These are phyloP conservation scores for Talaromyces trachyspermus DNA, from an alignment of 495 filamentous ascomycete genomes.

Conservation along the genomic window DNA sequence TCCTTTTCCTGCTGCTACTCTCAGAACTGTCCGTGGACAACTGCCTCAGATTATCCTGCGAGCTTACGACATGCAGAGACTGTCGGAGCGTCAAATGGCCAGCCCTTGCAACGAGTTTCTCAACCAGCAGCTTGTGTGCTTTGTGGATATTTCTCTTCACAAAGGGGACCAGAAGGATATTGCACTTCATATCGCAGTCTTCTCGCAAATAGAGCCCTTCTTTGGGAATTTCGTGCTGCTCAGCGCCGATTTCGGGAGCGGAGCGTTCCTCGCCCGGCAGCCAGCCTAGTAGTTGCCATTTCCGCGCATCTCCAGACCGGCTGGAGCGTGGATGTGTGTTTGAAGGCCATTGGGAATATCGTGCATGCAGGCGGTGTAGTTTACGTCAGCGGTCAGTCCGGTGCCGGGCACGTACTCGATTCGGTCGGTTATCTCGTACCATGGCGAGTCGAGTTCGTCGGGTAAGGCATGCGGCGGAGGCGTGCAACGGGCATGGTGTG, in stretches of 20 bases:
- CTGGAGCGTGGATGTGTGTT: constrained; percentile 68
- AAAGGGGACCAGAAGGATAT: constrained; percentile 61
- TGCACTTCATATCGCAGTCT: constrained; percentile 71
- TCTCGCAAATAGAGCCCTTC: constrained; percentile 67
- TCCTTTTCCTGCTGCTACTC: neutral
- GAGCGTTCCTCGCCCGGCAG: constrained; percentile 55
- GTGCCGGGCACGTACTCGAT: constrained; percentile 66
- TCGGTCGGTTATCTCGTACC: constrained; percentile 60
- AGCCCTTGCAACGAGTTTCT: constrained; percentile 51
- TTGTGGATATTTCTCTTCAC: constrained; percentile 72
- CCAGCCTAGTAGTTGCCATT: constrained; percentile 54
- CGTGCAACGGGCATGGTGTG: constrained; percentile 54
- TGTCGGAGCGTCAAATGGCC: no score
- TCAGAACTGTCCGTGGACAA: neutral
- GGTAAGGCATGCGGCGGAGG: constrained; percentile 52
- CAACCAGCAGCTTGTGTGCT: constrained; percentile 57
- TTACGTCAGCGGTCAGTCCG: constrained; percentile 54
- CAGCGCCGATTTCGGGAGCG: constrained; percentile 47
- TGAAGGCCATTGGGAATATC: constrained; percentile 60
- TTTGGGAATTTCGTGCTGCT: constrained; percentile 29
- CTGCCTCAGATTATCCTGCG: no score
- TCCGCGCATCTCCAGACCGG: constrained; percentile 60
- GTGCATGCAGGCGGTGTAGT: constrained; percentile 69
- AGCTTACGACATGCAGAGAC: no score
- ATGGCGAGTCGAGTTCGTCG: constrained; percentile 61